Conservation (phyloP, 306 rosid genomes). For the Cucurbita pepo region DNA sequence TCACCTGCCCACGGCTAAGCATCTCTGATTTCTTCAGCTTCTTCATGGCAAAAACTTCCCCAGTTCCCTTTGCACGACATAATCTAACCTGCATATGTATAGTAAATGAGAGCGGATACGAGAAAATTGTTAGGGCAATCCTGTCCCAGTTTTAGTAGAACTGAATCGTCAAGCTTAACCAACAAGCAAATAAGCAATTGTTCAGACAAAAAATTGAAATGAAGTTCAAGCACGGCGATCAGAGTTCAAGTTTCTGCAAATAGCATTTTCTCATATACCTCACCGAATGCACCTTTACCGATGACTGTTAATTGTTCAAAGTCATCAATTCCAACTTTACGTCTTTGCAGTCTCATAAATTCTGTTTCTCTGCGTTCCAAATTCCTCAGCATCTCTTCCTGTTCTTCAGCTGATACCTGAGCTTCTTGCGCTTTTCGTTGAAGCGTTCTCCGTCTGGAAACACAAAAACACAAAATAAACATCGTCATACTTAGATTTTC, state of each 20-base stretch:
- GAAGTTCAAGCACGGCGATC: neutral
- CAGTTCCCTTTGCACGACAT: conserved; percentile 68
- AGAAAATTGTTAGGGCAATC: neutral
- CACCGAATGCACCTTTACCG: conserved; percentile 98
- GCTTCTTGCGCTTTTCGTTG: conserved; percentile 76
- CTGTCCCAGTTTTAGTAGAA: neutral
- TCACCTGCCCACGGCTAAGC: conserved; percentile 99
- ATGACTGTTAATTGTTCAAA: conserved; percentile 83
- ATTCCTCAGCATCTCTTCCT: conserved; percentile 84
- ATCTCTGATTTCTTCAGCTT: conserved; percentile 93
- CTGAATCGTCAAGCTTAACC: neutral
- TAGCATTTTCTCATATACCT: conserved; percentile 28
- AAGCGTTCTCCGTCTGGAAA: conserved; percentile 58
- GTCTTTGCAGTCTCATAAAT: conserved; percentile 84
- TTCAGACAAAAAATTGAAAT: neutral
- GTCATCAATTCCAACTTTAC: conserved; percentile 89
- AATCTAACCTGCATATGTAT: conserved; percentile 52
- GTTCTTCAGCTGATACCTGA: conserved; percentile 70
- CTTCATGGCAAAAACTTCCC: conserved; percentile 93
- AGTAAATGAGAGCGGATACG: neutral
- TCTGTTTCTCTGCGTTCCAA: conserved; percentile 87
- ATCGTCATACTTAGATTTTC: neutral
- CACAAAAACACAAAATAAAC: neutral
- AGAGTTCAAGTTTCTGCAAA: neutral
- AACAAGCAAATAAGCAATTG: neutral